Conservation (phyloP, 768 basidiomycete species). For the Suillus alpinus region DNA sequence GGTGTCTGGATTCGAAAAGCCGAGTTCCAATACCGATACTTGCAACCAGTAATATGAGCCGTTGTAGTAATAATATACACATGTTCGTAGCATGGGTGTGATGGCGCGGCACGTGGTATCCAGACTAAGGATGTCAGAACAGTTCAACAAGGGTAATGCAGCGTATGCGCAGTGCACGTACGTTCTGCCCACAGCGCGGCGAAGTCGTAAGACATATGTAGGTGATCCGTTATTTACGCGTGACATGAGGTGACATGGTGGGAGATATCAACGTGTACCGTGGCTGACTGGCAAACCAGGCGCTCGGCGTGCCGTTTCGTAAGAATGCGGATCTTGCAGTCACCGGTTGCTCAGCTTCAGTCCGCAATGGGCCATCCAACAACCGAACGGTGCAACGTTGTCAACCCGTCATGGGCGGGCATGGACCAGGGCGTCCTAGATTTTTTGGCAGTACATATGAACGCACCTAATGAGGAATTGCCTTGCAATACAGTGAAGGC, state of each 20-base stretch:
- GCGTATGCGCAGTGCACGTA: background rate
- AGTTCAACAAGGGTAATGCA: background rate
- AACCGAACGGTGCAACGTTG: background rate
- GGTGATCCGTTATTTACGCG: background rate
- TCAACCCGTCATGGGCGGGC: background rate
- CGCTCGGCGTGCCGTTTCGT: background rate
- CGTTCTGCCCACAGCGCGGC: background rate
- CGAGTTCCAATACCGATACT: background rate
- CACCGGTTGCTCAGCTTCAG: background rate
- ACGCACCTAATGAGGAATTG: conserved; percentile 2
- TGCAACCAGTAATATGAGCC: background rate
- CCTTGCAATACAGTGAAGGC: background rate
- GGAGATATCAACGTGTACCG: background rate
- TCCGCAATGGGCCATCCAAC: background rate
- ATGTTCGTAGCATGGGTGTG: background rate
- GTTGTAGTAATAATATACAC: conserved; percentile 1
- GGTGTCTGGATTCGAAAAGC: background rate
- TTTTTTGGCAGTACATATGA: background rate
- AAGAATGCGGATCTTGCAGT: conserved; percentile 1
- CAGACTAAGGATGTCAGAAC: conserved; percentile 1
- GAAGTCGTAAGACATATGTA: background rate
- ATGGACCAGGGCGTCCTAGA: background rate
- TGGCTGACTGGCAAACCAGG: background rate
- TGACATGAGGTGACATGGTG: background rate
- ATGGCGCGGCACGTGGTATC: background rate